A percentile compares a stretch with the other conserved stretches of the same genome.
Conservation (phyloP, 495 filamentous ascomycete genomes). For the Evernia prunastri region DNA sequence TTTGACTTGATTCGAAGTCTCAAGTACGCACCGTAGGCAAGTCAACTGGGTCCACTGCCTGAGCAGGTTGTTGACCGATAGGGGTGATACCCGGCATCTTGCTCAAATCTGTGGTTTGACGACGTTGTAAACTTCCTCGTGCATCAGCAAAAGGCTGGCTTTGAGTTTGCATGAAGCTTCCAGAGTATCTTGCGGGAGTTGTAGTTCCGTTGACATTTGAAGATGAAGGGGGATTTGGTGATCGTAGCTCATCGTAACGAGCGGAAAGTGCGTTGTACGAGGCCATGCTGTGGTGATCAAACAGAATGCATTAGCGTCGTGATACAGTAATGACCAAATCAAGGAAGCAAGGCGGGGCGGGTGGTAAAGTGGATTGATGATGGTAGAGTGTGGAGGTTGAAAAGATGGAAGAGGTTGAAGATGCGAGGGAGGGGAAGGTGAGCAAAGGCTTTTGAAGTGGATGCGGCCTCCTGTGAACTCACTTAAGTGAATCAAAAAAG, state of each 20-base stretch:
- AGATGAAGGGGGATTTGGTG: slow-evolving; percentile 63
- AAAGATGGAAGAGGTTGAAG: slow-evolving; percentile 7
- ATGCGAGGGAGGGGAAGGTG: slow-evolving; percentile 2
- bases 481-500: slow-evolving; percentile 4
- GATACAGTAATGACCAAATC: slow-evolving; percentile 10
- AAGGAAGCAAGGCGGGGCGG: slow-evolving; percentile 2
- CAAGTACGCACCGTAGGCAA: slow-evolving; percentile 43
- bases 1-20: slow-evolving; percentile 3
- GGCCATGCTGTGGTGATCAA: slow-evolving; percentile 45
- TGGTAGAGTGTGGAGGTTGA: slow-evolving; percentile 1
- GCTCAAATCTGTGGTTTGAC: slow-evolving; percentile 89
- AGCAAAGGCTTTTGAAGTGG: background rate
- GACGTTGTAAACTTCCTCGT: slow-evolving; percentile 71
- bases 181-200: slow-evolving; percentile 57
- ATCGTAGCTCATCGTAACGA: slow-evolving; percentile 70
- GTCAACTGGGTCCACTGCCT: slow-evolving; percentile 52
- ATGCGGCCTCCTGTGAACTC: background rate
- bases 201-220: slow-evolving; percentile 63
- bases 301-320: slow-evolving; percentile 12
- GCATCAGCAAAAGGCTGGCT: slow-evolving; percentile 55
- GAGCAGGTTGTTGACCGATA: slow-evolving; percentile 54
- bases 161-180: slow-evolving; percentile 46
- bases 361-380: slow-evolving; percentile 6
- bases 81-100: slow-evolving; percentile 75
- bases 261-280: slow-evolving; percentile 60